Base-by-base conservation (phyloP, 805 yeast species). In the Candida sakaeoensis region DNA sequence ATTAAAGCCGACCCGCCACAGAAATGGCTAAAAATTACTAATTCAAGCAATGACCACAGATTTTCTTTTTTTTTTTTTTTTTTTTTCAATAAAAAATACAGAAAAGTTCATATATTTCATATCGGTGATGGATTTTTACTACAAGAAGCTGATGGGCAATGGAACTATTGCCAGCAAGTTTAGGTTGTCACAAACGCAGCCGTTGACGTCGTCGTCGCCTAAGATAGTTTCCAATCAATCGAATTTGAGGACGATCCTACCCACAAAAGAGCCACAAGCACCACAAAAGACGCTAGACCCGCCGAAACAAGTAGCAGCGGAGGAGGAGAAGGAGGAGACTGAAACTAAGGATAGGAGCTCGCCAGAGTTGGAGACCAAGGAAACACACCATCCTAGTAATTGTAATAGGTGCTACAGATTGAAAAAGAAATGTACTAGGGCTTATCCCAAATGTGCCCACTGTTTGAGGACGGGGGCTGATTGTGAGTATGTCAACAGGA, bases 371-470 rank as follows among this genome's bases (percentile, higher is more conserved):
- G 39, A 28, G 22, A 30, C 33, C 19, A 38, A 19, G 15, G 39
- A 40, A 8, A 54, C 63, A 15, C 68, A 61, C 43, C 68, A 63
- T 42, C 57, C 63, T 10, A 57, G 54, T 45, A 67, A 63, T 52
- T 68, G 73, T 43, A 57, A 49, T 25, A 50, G 71, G 15, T 68
- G 73, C 50, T 66, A 68, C 43, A 52, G 66, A 27, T 54, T 68
- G 41, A 68, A 68, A 54, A 68, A 68, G 47, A 65, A 66, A 48
- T 68, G 73, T 45, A 55, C 60, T 33, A 53, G 72, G 37, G 57
- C 55, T 24, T 61, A 59, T 40, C 73, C 74, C 8, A 51, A 47
- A 39, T 68, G 74, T 39, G 48, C 53, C 30, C 58, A 64, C 46
- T 68, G 74, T 45, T 39, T 33, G n/a, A 60, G 60, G 40, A 51